Conservation (phyloP, 2,329 filamentous ascomycete genomes). For the Uncinocarpus reesii region DNA sequence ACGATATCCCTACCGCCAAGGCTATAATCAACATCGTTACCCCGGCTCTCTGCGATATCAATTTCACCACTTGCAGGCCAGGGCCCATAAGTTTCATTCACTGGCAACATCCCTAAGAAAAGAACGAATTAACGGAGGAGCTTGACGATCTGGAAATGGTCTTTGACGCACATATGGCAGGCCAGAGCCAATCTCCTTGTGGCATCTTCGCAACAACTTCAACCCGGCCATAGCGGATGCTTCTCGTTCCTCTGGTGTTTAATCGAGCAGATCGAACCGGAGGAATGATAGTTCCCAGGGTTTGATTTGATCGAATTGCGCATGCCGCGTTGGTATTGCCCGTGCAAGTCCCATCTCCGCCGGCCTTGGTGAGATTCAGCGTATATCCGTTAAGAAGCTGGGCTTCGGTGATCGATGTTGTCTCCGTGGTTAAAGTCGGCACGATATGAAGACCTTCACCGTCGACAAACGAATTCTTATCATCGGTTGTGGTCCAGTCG, state of each 20-base stretch:
- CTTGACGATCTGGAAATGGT: not conserved
- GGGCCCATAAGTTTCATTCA: conserved; percentile 38
- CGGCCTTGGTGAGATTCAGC: conserved; percentile 35
- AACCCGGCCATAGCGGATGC: conserved; percentile 43
- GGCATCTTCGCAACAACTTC: conserved; percentile 47
- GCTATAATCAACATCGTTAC: conserved; percentile 36
- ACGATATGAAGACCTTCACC: conserved; percentile 44
- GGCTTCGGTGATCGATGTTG: conserved; percentile 23
- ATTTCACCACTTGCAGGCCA: conserved; percentile 48
- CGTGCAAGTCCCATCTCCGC: conserved; percentile 36
- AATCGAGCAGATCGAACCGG: conserved; percentile 44
- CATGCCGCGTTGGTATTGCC: conserved; percentile 28
- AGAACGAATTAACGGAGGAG: not conserved
- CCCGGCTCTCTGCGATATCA: conserved; percentile 43
- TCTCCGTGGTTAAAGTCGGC: conserved; percentile 41
- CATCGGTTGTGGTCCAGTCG: conserved; percentile 46
- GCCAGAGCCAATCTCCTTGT: conserved; percentile 48
- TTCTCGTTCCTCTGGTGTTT: conserved; percentile 40
- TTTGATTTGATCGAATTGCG: conserved; percentile 36
- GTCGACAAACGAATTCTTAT: conserved; percentile 41
- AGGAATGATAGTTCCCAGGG: conserved; percentile 39
- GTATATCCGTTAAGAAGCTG: conserved; percentile 22
- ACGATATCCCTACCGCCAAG: conserved; percentile 36
- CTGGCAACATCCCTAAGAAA: conserved; percentile 41
- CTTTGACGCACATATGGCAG: conserved; percentile 35